phyloP scores from a whole-genome alignment of 2,329 filamentous ascomycete species.

The Tolypocladium album region DNA sequence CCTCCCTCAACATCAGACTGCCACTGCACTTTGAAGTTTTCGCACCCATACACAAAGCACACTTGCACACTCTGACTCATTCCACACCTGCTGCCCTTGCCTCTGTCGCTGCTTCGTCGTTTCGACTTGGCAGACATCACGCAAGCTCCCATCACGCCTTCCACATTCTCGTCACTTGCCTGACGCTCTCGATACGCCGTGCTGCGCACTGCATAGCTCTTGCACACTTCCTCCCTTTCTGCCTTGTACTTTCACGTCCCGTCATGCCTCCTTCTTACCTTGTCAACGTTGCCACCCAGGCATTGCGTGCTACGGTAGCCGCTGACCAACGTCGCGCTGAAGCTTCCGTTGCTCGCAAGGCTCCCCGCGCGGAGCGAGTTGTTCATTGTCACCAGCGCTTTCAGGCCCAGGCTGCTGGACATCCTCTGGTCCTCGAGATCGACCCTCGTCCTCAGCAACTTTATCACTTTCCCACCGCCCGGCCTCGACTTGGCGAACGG shows the following conservation, averaged over 20 bases:
- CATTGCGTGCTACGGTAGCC: neutral
- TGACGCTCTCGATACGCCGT: neutral
- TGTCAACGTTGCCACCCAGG: neutral
- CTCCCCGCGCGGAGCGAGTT: neutral
- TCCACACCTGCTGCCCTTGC: neutral
- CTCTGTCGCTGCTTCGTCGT: neutral
- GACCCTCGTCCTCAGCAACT: neutral
- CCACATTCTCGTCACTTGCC: no score
- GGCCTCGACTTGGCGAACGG: neutral
- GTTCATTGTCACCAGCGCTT: neutral
- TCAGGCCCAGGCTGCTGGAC: neutral
- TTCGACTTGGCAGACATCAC: neutral
- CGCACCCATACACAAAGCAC: neutral
- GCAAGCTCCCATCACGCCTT: neutral
- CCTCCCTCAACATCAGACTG: neutral
- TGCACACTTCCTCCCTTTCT: neutral
- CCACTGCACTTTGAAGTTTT: neutral
- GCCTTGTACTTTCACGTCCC: neutral
- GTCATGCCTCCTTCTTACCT: neutral
- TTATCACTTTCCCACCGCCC: neutral
- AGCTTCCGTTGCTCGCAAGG: neutral
- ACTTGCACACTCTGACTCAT: neutral
- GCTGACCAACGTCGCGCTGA: neutral
- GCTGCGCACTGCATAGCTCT: neutral
- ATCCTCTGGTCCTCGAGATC: neutral